Evolutionary conservation across 2,329 filamentous ascomycete species (phyloP), one percentile per base, ranked within the genome.

Genomic region (Chaetomiaceae sp.): DNA sequence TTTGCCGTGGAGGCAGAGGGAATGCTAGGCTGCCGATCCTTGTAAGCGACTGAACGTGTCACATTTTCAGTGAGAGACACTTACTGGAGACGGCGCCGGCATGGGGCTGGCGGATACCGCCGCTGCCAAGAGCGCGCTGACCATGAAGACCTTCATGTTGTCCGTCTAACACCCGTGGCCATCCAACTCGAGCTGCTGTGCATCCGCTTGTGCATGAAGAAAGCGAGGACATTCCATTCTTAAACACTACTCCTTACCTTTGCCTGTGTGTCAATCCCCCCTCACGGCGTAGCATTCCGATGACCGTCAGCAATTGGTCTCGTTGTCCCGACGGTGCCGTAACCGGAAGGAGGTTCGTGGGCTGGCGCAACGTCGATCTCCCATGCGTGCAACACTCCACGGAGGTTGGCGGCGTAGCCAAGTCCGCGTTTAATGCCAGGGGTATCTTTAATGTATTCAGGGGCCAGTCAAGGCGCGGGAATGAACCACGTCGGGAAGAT

Each of bases 1-100:
- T 74, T 70, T 17, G 85, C 84, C 0, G 68, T 68, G 1, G 76
- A 62, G 1, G 71, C 68, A 5, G 73, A 72, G 15, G 86, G 86
- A 48, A 89, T 79, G 33, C 79, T 78, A 7, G 83, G 78, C 62
- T 76, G 45, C 11, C 22, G 6, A 24, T 24, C 22, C 22, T 9
- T 5, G 22, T 24, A 5, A 5, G 22, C 5, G 22, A 9, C 9
- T 24, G 9, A 9, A 24, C 5, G 6, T 24, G 6, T 24, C 22
- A 6, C 22, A 6, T 6, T 5, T 9, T 24, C 22, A 9, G 22
- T 5, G 22, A 9, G 12, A 8, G 22, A 19, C 5, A 50, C 56
- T 15, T 52, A 61, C 59, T 14, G 61, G 60, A 42, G 55, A 47
- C 20, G 61, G 60, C 39, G 58, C 55, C 18, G 62, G 56, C 37